These are phyloP conservation scores for Irpex sp. DNA, from an alignment of 1,284 basidiomycete genomes.

Conservation along the genomic window DNA sequence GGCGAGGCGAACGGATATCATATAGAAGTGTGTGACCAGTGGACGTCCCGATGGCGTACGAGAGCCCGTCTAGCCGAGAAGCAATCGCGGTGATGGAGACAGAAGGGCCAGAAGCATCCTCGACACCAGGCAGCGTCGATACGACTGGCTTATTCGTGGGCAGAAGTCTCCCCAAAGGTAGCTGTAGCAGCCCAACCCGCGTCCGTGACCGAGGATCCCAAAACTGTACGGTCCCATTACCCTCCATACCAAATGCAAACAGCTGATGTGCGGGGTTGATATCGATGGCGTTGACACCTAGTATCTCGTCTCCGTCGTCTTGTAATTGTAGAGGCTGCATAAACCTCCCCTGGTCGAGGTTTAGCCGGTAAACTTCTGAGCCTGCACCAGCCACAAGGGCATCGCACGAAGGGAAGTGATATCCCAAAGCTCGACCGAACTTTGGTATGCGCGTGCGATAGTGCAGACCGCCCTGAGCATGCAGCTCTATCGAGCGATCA, in stretches of 20 bases:
- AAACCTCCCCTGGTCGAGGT: constrained; percentile 94
- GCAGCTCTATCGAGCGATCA: constrained; percentile 92
- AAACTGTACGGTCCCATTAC: constrained; percentile 85
- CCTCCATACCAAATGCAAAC: constrained; percentile 85
- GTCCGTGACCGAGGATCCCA: constrained; percentile 93
- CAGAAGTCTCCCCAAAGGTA: constrained; percentile 64
- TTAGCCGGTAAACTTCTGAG: constrained; percentile 89
- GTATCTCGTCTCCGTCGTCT: constrained; percentile 48
- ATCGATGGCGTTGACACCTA: constrained; percentile 90
- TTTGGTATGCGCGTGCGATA: constrained; percentile 92
- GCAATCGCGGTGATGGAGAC: constrained; percentile 84
- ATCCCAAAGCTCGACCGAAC: constrained; percentile 90
- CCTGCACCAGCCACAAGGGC: constrained; percentile 60
- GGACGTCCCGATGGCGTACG: constrained; percentile 91
- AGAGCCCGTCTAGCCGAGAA: constrained; percentile 84
- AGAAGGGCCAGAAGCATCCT: constrained; percentile 30
- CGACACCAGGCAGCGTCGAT: constrained; percentile 38
- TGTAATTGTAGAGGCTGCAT: constrained; percentile 74
- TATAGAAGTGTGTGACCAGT: constrained; percentile 94
- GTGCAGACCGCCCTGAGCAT: constrained; percentile 92
- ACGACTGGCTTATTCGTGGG: constrained; percentile 33
- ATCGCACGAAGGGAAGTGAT: constrained; percentile 53
- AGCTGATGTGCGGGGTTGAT: constrained; percentile 94
- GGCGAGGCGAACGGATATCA: constrained; percentile 83
- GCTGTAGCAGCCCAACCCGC: constrained; percentile 71